These are phyloP conservation scores for Hanseniaspora gamundiae DNA, from an alignment of 1,139 yeast genomes.

Conservation along the genomic window DNA sequence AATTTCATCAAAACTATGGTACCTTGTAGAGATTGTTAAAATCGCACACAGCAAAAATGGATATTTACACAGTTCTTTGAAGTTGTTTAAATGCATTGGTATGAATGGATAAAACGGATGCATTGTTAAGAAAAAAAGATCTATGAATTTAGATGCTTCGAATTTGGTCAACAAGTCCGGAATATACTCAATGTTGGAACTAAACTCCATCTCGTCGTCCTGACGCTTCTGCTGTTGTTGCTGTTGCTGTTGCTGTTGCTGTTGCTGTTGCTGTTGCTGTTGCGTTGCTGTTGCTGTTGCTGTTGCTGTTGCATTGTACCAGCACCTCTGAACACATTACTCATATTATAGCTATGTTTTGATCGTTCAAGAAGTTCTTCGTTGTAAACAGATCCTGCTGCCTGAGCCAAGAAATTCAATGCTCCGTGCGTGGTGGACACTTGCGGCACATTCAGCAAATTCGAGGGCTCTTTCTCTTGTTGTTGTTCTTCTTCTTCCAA, in stretches of 20 bases:
- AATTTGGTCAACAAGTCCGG: constrained; percentile 49
- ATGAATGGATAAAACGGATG: constrained; percentile 87
- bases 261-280: neutral
- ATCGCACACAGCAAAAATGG: constrained; percentile 75
- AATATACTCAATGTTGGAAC: constrained; percentile 42
- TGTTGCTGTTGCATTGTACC: too few relatives aligned
- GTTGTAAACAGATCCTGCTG: constrained; percentile 41
- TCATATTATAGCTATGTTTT: too few relatives aligned
- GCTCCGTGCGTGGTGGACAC: constrained; percentile 49
- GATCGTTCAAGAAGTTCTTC: neutral
- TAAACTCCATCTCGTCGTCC: too few relatives aligned
- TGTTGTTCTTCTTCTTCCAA: neutral
- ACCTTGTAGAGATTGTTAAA: constrained; percentile 66
- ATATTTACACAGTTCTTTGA: constrained; percentile 57
- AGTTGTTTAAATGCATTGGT: constrained; percentile 59
- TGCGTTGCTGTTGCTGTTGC: neutral
- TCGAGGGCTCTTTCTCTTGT: neutral
- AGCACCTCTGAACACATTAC: too few relatives aligned
- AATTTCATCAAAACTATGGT: constrained; percentile 42
- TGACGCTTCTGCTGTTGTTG: too few relatives aligned
- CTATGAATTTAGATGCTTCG: constrained; percentile 55
- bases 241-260: neutral
- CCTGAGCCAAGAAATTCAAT: constrained; percentile 57
- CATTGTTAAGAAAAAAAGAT: constrained; percentile 61
- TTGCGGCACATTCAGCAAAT: constrained; percentile 5